Evolutionary conservation across 208 protist species (phyloP).

Genomic region (Herpetomonas samuelpessoai): DNA sequence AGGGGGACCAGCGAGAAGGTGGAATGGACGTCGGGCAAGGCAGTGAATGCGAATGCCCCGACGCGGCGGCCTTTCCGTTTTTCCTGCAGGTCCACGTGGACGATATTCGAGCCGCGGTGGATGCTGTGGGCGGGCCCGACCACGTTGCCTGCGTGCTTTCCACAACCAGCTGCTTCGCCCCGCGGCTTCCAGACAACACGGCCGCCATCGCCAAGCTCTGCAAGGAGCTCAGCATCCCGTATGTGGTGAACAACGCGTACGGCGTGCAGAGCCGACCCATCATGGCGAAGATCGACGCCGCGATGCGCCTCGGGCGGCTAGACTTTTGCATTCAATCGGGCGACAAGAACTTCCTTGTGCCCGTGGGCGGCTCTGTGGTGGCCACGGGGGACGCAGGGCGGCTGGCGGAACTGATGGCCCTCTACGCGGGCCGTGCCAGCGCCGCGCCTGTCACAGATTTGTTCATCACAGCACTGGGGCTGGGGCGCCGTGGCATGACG

Average conservation of each 20-base stretch:
- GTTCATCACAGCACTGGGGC: slow-evolving; percentile 95
- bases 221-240: slow-evolving; percentile 67
- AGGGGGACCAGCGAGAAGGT: too few species aligned
- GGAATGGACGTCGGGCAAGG: too few species aligned
- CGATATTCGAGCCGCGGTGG: slow-evolving; percentile 65
- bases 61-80: slow-evolving; percentile 26
- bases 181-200: slow-evolving; percentile 94
- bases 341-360: slow-evolving; percentile 99
- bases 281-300: slow-evolving; percentile 79
- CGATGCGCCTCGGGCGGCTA: slow-evolving; percentile 74
- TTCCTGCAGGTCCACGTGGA: slow-evolving; percentile 72
- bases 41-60: too few species aligned
- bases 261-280: slow-evolving; percentile 91
- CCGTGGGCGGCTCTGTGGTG: slow-evolving; percentile 92
- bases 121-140: slow-evolving; percentile 43
- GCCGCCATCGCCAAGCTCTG: slow-evolving; percentile 92
- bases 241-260: slow-evolving; percentile 99
- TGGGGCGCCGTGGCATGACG: slow-evolving; percentile 87
- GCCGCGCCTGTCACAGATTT: slow-evolving; percentile 91
- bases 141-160: slow-evolving; percentile 94
- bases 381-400: slow-evolving; percentile 21
- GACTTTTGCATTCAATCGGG: slow-evolving; percentile 96
- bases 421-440: slow-evolving; percentile 94
- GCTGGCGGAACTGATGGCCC: slow-evolving; percentile 29
- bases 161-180: slow-evolving; percentile 98